Evolutionary conservation across 148 eudicot genomes (phyloP).

Genomic region (Nepenthes gracilis): DNA sequence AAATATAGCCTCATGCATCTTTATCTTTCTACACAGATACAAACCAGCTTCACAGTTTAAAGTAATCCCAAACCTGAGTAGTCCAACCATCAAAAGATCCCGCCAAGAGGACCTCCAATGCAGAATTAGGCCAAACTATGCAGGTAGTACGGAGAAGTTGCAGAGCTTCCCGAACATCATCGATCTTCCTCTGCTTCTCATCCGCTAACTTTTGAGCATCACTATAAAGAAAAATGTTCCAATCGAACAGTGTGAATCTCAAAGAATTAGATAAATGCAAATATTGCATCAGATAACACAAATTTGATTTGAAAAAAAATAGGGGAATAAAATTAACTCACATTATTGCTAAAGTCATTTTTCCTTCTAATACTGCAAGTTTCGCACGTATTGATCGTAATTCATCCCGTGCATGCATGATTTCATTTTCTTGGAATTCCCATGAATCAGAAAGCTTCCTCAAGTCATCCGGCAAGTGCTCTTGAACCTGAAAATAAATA

Average conservation of each 20-base stretch:
- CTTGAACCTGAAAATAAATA: conserved; percentile 27
- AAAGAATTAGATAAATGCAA: background rate
- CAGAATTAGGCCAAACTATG: conserved; percentile 75
- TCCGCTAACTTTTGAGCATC: conserved; percentile 53
- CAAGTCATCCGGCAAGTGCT: conserved; percentile 28
- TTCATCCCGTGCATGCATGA: conserved; percentile 56
- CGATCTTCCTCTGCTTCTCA: conserved; percentile 58
- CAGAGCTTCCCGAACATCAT: conserved; percentile 43
- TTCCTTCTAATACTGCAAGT: conserved; percentile 75
- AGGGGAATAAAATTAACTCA: conserved; percentile 16
- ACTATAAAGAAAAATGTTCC: conserved; percentile 18
- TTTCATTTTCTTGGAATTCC: conserved; percentile 84
- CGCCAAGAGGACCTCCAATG: conserved; percentile 70
- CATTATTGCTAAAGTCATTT: conserved; percentile 68
- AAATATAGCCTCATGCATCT: no score
- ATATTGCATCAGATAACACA: background rate
- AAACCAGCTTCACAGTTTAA: background rate
- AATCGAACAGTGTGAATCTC: background rate
- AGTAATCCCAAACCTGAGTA: conserved; percentile 43
- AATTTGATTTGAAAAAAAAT: background rate
- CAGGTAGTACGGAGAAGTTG: conserved; percentile 48
- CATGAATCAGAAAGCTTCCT: conserved; percentile 60
- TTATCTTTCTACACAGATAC: background rate
- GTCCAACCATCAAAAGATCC: conserved; percentile 98
- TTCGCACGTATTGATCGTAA: conserved; percentile 74